phyloP scores from a whole-genome alignment of 139 green algal species.

The Bryopsis sp. region DNA sequence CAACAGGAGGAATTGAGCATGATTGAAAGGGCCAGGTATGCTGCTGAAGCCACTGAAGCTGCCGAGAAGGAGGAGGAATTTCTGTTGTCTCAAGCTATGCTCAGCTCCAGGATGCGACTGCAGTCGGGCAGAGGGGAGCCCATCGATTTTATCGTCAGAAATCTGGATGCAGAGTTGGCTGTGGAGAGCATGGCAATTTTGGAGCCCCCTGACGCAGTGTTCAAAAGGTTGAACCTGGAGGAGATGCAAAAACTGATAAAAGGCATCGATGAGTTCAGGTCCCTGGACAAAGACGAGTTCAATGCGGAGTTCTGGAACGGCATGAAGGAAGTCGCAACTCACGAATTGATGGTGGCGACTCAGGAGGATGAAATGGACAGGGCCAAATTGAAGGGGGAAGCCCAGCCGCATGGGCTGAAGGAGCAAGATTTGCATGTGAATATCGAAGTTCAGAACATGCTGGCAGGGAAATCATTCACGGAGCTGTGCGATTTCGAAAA shows the following conservation, averaged over 20 bases:
- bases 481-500: background rate
- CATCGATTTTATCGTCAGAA: slow-evolving; percentile 1
- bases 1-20: slow-evolving; percentile 43
- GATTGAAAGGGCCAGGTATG: slow-evolving; percentile 6
- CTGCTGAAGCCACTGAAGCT: slow-evolving; percentile 13
- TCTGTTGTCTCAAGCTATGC: slow-evolving; percentile 10
- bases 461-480: slow-evolving; percentile 5
- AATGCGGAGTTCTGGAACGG: slow-evolving; percentile 6
- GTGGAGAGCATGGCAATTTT: background rate
- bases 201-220: background rate
- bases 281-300: background rate
- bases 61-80: slow-evolving; percentile 15
- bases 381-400: background rate
- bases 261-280: slow-evolving; percentile 12
- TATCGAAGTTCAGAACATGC: slow-evolving; percentile 12
- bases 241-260: background rate
- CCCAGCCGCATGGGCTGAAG: background rate
- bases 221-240: slow-evolving; percentile 6
- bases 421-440: slow-evolving; percentile 6
- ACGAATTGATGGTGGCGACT: slow-evolving; percentile 13
- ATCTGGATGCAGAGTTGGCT: background rate
- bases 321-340: background rate
- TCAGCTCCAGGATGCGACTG: slow-evolving; percentile 5
- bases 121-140: slow-evolving; percentile 1
- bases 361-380: background rate